Evolutionary conservation across 129 eudicot species (phyloP), one percentile per base, ranked within the genome.

Genomic region (Mikania micrantha): DNA sequence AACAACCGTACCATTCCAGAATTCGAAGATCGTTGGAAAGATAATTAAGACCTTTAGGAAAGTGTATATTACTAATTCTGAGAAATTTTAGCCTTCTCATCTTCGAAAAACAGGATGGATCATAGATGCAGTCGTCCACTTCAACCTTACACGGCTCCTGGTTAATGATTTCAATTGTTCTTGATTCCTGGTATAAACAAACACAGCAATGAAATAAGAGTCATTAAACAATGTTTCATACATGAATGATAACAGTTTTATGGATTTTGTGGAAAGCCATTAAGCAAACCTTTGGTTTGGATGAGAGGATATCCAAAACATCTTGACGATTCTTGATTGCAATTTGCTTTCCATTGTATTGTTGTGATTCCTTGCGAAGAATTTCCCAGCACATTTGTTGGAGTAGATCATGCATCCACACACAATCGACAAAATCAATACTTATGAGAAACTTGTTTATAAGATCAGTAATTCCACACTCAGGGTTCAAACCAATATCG

Each of bases 21-120:
- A 70, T 57, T 41, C 66, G 39, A 15, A 70, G 66, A 56, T 70
- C 75, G 40, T 70, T 70, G 28, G 75, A 70, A 56, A 70, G 75
- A 25, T 57, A 57, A 56, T 17, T 2, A 42, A 70, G 75, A 39
- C 75, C 75, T 13, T 57, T 6, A 9, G 7, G 38, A 41, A 70
- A 70, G 66, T 24, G 54, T 56, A 70, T 8, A 49, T 67, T 67
- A 5, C 61, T 67, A 10, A 67, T 67, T 67, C 61, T 48, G 34
- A 67, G 61, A 67, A 67, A 67, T 12, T 67, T 67, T 3, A 67
- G 22, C 7, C 15, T 48, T 35, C 5, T 32, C 72, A 70, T 70
- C 19, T 24, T 25, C 40, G 75, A 70, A 64, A 70, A 70, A 16
- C 56, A 70, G 5, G 5, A 21, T 36, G 36, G 66, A 57, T 70